phyloP scores from a whole-genome alignment of 2,329 filamentous ascomycete genomes.

The Aspergillus vadensis region DNA sequence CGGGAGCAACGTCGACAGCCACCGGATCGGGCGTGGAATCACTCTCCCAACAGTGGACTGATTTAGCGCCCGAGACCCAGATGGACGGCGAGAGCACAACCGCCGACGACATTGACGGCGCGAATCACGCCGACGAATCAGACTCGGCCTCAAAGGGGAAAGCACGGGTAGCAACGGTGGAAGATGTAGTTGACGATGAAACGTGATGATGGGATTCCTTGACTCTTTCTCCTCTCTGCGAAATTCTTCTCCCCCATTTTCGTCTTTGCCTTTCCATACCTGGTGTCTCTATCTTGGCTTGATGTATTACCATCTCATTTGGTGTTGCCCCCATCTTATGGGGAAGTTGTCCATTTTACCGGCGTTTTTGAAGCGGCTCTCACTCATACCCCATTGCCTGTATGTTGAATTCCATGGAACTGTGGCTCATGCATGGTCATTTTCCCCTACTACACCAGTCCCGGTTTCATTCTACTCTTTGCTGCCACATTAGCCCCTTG shows the following conservation, averaged over 20 bases:
- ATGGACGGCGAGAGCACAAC: conserved; percentile 10
- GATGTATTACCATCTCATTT: conserved; percentile 5
- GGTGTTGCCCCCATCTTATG: neutral
- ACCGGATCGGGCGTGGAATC: conserved; percentile 24
- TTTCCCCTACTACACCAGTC: neutral
- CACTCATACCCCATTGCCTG: conserved; percentile 23
- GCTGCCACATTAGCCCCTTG: too few species aligned
- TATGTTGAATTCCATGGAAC: conserved; percentile 2
- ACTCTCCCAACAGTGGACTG: conserved; percentile 35
- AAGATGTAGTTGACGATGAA: conserved; percentile 38
- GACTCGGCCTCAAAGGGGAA: conserved; percentile 39
- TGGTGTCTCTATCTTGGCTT: conserved; percentile 13
- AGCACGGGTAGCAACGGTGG: conserved; percentile 36
- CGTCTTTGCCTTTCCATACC: conserved; percentile 6
- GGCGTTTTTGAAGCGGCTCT: conserved; percentile 14
- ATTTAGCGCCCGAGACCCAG: conserved; percentile 27
- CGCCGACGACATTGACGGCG: neutral
- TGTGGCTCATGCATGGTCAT: neutral
- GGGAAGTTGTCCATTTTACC: conserved; percentile 6
- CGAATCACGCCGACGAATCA: conserved; percentile 14
- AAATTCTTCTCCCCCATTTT: neutral
- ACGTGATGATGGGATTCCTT: conserved; percentile 14
- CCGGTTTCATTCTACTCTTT: neutral
- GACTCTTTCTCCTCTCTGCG: neutral
- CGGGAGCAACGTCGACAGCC: conserved; percentile 12